A percentile compares a stretch with the other conserved stretches of the same genome.
Evolutionary conservation across 176 grass and related monocot species (phyloP).

Genomic region (Cenchrus fungigraminus): DNA sequence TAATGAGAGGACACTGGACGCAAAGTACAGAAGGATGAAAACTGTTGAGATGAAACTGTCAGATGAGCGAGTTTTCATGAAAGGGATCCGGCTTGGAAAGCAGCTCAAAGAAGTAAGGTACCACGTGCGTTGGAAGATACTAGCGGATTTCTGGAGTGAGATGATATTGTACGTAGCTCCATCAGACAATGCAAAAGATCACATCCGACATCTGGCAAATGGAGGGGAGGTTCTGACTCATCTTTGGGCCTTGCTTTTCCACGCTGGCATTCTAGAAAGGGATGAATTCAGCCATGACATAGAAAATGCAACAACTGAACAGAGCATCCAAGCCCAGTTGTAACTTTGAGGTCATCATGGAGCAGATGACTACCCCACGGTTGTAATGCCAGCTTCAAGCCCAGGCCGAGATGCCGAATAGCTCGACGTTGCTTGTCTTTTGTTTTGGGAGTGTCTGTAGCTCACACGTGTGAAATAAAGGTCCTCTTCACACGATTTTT

Average conservation of each 20-base stretch:
- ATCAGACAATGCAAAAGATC: not conserved
- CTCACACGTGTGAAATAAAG: no score
- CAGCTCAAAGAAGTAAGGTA: not conserved
- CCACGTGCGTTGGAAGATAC: not conserved
- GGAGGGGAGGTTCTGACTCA: slow-evolving; percentile 17
- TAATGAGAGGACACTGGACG: not conserved
- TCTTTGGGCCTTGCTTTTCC: not conserved
- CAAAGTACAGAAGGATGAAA: not conserved
- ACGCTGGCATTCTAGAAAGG: no score
- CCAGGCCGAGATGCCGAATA: no score
- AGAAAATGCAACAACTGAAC: no score
- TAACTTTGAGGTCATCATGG: no score
- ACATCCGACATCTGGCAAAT: not conserved
- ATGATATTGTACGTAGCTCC: slow-evolving; percentile 11
- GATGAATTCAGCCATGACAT: no score
- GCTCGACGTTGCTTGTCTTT: no score
- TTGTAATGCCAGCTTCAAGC: no score
- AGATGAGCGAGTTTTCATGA: not conserved
- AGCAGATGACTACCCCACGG: no score
- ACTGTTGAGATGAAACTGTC: not conserved
- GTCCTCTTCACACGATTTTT: no score
- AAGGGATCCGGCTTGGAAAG: not conserved
- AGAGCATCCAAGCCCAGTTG: no score
- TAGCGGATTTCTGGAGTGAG: slow-evolving; percentile 6
- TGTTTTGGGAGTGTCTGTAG: no score